Evolutionary conservation across 2,329 filamentous ascomycete genomes (phyloP).

Genomic region (Lomentospora prolificans): DNA sequence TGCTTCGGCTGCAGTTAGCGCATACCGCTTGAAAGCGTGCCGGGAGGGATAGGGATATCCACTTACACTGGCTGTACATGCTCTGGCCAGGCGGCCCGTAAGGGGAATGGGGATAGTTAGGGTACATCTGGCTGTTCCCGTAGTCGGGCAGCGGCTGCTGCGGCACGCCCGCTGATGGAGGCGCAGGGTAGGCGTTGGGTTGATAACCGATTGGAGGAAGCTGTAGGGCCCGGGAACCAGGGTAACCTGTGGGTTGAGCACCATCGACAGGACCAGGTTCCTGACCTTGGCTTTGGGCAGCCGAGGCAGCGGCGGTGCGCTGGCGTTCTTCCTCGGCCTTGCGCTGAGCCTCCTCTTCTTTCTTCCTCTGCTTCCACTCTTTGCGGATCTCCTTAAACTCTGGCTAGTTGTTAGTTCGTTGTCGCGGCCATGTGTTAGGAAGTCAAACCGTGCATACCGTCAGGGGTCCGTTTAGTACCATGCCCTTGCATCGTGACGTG

Average conservation of each 20-base stretch:
- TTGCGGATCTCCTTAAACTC: slow-evolving; percentile 99
- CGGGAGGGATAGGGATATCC: not conserved
- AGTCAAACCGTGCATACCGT: slow-evolving; percentile 88
- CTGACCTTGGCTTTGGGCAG: slow-evolving; percentile 39
- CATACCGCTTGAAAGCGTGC: too few species aligned
- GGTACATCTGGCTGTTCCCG: slow-evolving; percentile 39
- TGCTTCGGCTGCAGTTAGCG: not conserved
- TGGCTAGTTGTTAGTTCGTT: slow-evolving; percentile 25
- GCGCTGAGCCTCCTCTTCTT: slow-evolving; percentile 87
- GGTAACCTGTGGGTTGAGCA: slow-evolving; percentile 46
- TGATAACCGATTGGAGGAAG: slow-evolving; percentile 70
- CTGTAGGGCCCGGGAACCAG: slow-evolving; percentile 50
- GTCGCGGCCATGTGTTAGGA: too few species aligned
- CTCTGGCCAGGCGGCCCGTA: slow-evolving; percentile 47
- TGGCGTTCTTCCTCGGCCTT: slow-evolving; percentile 87
- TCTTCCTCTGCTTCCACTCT: slow-evolving; percentile 98
- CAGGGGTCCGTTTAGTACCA: slow-evolving; percentile 85
- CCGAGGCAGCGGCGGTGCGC: slow-evolving; percentile 42
- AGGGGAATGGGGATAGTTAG: slow-evolving; percentile 47
- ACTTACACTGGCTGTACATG: slow-evolving; percentile 49
- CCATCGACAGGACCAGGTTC: slow-evolving; percentile 29
- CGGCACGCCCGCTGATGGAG: slow-evolving; percentile 40
- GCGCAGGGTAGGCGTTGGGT: slow-evolving; percentile 56
- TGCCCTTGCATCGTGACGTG: slow-evolving; percentile 99
- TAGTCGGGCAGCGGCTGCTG: slow-evolving; percentile 48